These are phyloP conservation scores for Serendipita sp. DNA, from an alignment of 768 basidiomycete genomes.

Conservation along the genomic window DNA sequence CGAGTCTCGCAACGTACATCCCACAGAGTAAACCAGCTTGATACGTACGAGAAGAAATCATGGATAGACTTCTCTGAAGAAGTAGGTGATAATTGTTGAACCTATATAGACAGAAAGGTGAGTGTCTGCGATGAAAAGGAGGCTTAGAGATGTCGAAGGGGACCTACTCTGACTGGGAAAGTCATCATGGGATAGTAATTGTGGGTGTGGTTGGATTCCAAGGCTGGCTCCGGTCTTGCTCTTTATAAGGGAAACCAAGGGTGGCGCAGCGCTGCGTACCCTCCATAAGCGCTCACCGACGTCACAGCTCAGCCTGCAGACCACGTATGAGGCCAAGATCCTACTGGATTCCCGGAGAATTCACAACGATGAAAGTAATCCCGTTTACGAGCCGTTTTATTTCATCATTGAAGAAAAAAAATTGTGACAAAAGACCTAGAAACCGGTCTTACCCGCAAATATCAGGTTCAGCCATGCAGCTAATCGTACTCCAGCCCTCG, in stretches of 20 bases:
- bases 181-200: conserved; percentile 1
- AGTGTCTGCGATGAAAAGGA: neutral
- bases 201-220: too few relatives aligned
- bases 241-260: too few relatives aligned
- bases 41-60: conserved; percentile 63
- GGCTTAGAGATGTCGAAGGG: neutral
- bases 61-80: conserved; percentile 53
- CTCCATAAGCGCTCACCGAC: too few relatives aligned
- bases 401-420: too few relatives aligned
- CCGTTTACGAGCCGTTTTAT: too few relatives aligned
- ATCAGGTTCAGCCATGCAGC: neutral
- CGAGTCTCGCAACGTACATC: neutral
- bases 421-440: neutral
- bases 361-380: too few relatives aligned
- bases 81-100: conserved; percentile 28
- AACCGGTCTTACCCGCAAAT: neutral
- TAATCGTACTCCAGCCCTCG: neutral
- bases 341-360: too few relatives aligned
- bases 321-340: too few relatives aligned
- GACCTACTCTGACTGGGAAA: conserved; percentile 30
- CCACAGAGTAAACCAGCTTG: conserved; percentile 7
- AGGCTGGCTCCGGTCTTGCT: too few relatives aligned
- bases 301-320: too few relatives aligned
- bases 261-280: too few relatives aligned
- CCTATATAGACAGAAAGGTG: conserved; percentile 43